phyloP scores from a whole-genome alignment of 352 stramenopile species.

The Globisporangium megalacanthum region DNA sequence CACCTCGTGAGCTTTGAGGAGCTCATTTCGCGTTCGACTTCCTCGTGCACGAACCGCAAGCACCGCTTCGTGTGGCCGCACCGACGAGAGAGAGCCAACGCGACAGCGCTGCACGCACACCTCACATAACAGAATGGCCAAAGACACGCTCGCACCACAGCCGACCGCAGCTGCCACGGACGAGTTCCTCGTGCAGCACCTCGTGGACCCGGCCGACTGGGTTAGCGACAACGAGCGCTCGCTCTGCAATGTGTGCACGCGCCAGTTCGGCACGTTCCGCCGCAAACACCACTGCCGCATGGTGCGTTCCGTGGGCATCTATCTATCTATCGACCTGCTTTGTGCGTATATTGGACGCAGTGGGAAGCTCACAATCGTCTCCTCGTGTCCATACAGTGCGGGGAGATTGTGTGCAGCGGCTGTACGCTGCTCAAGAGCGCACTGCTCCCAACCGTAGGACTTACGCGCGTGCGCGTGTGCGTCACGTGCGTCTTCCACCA shows the following conservation, averaged over 20 bases:
- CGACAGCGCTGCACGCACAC: not conserved
- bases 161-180: conserved; percentile 13
- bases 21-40: no score
- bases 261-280: conserved; percentile 71
- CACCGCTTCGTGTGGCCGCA: no score
- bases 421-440: conserved; percentile 76
- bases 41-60: no score
- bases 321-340: not conserved
- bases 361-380: not conserved
- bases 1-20: no score
- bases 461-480: conserved; percentile 73
- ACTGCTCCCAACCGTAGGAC: conserved; percentile 37
- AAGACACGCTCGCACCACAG: conserved; percentile 14
- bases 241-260: conserved; percentile 74
- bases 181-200: conserved; percentile 63
- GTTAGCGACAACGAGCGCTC: conserved; percentile 65
- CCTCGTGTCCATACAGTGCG: conserved; percentile 30
- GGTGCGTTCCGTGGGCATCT: conserved; percentile 19
- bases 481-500: conserved; percentile 71
- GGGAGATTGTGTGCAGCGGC: conserved; percentile 76
- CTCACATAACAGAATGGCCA: conserved; percentile 18
- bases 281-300: conserved; percentile 87
- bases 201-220: conserved; percentile 72
- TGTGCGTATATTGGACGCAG: not conserved
- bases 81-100: no score